These are phyloP conservation scores for Vachellia collinsii DNA, from an alignment of 306 rosid genomes.

Conservation along the genomic window DNA sequence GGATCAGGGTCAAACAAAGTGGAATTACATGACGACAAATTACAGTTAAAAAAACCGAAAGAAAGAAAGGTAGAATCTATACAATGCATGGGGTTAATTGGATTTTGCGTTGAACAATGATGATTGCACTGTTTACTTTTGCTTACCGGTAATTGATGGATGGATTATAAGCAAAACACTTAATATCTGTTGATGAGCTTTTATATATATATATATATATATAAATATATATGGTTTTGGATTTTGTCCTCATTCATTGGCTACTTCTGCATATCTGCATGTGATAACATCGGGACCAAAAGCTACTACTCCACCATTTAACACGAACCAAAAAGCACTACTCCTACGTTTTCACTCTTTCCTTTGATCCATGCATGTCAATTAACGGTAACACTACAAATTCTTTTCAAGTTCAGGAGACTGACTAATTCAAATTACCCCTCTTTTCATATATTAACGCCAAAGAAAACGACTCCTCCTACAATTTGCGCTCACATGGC, in stretches of 20 bases:
- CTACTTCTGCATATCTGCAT: constrained; percentile 35
- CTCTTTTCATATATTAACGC: background rate
- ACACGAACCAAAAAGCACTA: constrained; percentile 35
- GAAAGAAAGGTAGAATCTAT: constrained; percentile 30
- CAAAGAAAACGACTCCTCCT: background rate
- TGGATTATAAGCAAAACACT: background rate
- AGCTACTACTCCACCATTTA: constrained; percentile 28
- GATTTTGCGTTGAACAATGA: constrained; percentile 43
- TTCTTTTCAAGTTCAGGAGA: background rate
- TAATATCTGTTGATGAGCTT: background rate
- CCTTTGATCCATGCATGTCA: constrained; percentile 7
- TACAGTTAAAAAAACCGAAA: constrained; percentile 28
- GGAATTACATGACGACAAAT: constrained; percentile 42
- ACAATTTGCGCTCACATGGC: background rate
- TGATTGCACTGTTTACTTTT: constrained; percentile 36
- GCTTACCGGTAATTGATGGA: constrained; percentile 27
- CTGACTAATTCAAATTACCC: background rate
- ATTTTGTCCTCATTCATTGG: constrained; percentile 41
- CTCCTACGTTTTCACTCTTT: constrained; percentile 12
- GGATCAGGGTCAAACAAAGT: constrained; percentile 35
- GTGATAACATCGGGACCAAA: constrained; percentile 41
- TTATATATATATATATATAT: background rate
- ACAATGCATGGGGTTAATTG: constrained; percentile 35
- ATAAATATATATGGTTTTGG: background rate
- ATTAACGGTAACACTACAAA: background rate